Base-by-base conservation (phyloP, 495 filamentous ascomycete genomes). In the Entonaema liquescens region DNA sequence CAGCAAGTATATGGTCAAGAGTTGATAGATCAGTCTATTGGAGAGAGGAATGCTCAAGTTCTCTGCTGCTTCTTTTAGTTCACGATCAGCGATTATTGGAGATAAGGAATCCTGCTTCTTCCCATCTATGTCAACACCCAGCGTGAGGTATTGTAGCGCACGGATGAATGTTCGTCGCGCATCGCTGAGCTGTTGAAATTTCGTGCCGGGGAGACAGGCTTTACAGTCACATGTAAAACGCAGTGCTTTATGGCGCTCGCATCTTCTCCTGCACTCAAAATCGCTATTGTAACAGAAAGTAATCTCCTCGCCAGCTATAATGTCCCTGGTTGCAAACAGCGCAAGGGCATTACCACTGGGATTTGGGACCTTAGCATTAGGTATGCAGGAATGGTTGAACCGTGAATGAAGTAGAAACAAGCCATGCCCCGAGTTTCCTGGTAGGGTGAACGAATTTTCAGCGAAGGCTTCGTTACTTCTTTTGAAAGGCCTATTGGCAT, bases 341-440 rank as follows among this genome's bases (percentile, higher is more conserved):
- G 26, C 5, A 2, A 56, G 21, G 4, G 2, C 3, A 13, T 35
- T n/a, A 1, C n/a, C 17, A 2, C 2, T 35, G 17, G 15, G 0
- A 3, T 56, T 9, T 3, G 29, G 26, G n/a, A 56, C 11, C 15
- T 35, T 35, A 5, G 53, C 26, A n/a, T 56, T 56, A 17, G 53
- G 53, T 5, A 56, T 4, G 53, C 53, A 56, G 29, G 53, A 56
- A 9, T 56, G 53, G 15, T 56, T 56, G 17, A 56, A 56, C 2
- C 53, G 53, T 3, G 53, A 56, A 29, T 56, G 53, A 9, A 56
- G 53, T 13, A 56, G 53, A 19, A 23, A 56, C 1, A 56, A 3
- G 29, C 29, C 53, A 12, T 29, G 53, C 5, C 17, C 29, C 7
- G 17, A 21, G 26, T 12, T 23, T 0, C 1, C n/a, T 2, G 7